Evolutionary conservation across 805 yeast species (phyloP).

Genomic region (Zygosaccharomyces bailii): DNA sequence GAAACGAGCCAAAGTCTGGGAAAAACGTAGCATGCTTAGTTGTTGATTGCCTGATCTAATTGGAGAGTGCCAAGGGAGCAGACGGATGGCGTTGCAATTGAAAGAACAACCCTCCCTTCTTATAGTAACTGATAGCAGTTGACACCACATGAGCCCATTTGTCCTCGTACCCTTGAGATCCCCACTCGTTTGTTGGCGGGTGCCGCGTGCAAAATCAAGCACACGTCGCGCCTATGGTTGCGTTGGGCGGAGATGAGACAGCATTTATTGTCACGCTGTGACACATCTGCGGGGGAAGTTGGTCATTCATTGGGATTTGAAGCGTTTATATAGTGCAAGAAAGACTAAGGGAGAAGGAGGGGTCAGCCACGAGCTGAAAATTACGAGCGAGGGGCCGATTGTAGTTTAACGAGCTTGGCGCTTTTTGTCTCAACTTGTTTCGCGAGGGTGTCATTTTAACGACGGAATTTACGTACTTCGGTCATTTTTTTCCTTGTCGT

Average conservation of each 20-base stretch:
- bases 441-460: background rate
- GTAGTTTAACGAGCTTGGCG: background rate
- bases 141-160: background rate
- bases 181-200: background rate
- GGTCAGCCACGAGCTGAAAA: background rate
- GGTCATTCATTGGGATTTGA: background rate
- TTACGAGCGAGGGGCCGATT: background rate
- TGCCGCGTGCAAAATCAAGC: background rate
- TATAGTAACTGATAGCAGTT: background rate
- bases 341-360: background rate
- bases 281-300: background rate
- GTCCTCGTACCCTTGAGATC: background rate
- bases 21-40: slow-evolving; percentile 2
- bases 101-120: background rate
- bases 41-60: background rate
- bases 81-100: background rate
- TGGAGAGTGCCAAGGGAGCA: background rate
- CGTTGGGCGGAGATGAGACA: background rate
- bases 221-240: background rate
- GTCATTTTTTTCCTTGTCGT: background rate
- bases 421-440: background rate
- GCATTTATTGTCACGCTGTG: background rate
- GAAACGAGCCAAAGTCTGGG: slow-evolving; percentile 37
- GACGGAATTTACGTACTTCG: background rate
- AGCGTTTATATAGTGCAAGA: background rate